Evolutionary conservation across 2,329 filamentous ascomycete genomes (phyloP), one percentile per base, ranked within the genome.

Genomic region (Leptographium lundbergii): DNA sequence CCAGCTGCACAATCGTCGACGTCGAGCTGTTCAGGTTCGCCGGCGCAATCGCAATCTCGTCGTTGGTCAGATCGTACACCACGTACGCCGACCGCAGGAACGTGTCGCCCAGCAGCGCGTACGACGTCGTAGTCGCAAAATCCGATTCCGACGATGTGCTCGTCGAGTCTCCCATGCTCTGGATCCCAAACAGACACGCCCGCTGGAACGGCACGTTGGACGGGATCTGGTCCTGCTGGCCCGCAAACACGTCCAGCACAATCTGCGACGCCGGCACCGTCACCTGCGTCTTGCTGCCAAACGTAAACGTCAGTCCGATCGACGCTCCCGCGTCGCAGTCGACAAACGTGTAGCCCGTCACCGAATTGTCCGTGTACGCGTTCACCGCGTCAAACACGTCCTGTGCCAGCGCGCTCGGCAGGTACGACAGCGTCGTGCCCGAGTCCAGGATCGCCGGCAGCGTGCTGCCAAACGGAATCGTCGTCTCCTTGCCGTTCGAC

Each of bases 401-500:
- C 1, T 63, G 62, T 51, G 75, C 74, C 54, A 85, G 69, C 39
- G 70, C 64, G 61, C 79, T 71, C 0, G 85, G 85, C 0, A 88
- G 73, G 67, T 85, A 85, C 62, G 77, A 81, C 61, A 86, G 70
- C n/a, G 81, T 85, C 51, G 80, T 84, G 55, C 85, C 85, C 1
- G 83, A 86, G 71, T 88, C 85, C 54, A 88, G 78, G n/a, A 87
- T 74, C 53, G 83, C 82, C 4, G 80, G 73, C 10, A 71, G 53
- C 50, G 63, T 47, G 50, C 55, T 47, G 25, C 64, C 59, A 25
- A 66, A 64, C 14, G 17, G 7, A 19, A 61, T n/a, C 4, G 17
- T 45, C 39, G 39, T 42, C 39, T 4, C 6, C 25, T 25, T 7
- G 24, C 48, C 14, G 6, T 19, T 4, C 48, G 67, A 67, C 34